phyloP scores from a whole-genome alignment of 179 eudicot species.

The Nepenthes alata region DNA sequence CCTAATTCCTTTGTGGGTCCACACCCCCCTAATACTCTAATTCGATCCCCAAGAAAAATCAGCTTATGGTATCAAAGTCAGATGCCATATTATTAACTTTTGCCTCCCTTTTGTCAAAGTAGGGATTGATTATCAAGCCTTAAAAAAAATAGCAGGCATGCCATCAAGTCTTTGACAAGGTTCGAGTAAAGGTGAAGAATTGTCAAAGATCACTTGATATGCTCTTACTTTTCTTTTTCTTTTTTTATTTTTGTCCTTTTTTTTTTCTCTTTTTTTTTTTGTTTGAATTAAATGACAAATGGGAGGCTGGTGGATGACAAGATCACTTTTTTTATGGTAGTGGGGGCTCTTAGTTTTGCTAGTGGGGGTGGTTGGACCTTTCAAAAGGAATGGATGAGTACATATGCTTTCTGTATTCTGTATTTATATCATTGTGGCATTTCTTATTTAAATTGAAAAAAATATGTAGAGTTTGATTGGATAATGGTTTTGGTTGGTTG shows the following conservation, averaged over 20 bases:
- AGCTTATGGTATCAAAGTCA: conserved; percentile 38
- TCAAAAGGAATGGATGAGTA: conserved; percentile 22
- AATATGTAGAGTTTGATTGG: conserved; percentile 19
- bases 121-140: conserved; percentile 22
- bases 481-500: conserved; percentile 19
- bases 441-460: conserved; percentile 9
- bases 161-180: conserved; percentile 28
- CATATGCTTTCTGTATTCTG: conserved; percentile 19
- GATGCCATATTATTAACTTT: conserved; percentile 28
- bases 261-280: conserved; percentile 5
- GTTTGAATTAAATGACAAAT: conserved; percentile 17
- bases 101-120: conserved; percentile 22
- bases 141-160: conserved; percentile 16
- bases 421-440: conserved; percentile 9
- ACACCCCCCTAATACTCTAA: conserved; percentile 8
- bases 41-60: conserved; percentile 1
- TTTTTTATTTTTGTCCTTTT: not conserved
- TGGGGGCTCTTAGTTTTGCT: conserved; percentile 20
- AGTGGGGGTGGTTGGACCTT: conserved; percentile 58
- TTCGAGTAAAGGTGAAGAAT: conserved; percentile 26
- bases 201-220: conserved; percentile 42
- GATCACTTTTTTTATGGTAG: conserved; percentile 36
- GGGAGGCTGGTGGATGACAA: conserved; percentile 47
- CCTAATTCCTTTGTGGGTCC: conserved; percentile 9
- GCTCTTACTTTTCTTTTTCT: conserved; percentile 4